phyloP scores from a whole-genome alignment of 2,329 filamentous ascomycete species.

The Cryphonectria parasitica region DNA sequence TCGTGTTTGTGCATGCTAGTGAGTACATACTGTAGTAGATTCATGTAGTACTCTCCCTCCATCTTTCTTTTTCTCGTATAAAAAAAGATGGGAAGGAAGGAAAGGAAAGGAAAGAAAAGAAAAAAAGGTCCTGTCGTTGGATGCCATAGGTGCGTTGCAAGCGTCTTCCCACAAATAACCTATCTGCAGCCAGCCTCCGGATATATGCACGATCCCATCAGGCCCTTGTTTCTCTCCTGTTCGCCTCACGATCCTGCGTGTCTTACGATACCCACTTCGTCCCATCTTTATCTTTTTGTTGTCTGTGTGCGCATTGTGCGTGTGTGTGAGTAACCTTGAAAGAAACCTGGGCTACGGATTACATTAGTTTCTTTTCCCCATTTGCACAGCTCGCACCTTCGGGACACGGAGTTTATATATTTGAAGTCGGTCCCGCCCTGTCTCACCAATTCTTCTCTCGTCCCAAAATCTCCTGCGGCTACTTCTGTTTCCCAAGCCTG shows the following conservation, averaged over 20 bases:
- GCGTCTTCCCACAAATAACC: neutral
- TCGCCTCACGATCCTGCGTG: neutral
- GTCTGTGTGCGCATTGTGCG: no score
- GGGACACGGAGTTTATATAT: neutral
- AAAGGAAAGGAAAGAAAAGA: no score
- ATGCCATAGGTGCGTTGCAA: neutral
- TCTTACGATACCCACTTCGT: constrained; percentile 6
- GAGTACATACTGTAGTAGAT: no score
- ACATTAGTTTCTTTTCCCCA: neutral
- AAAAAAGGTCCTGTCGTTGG: neutral
- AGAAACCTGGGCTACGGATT: neutral
- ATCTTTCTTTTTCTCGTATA: neutral
- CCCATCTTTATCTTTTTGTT: neutral
- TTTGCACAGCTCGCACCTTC: neutral
- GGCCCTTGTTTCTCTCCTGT: neutral
- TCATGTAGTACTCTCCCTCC: neutral
- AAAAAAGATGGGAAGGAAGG: neutral
- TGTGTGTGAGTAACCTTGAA: neutral
- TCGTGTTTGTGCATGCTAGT: neutral
- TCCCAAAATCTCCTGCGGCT: neutral
- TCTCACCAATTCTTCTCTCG: neutral
- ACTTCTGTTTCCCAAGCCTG: neutral
- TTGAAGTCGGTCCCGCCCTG: neutral
- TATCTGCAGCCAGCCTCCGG: constrained; percentile 2
- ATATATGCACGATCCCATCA: neutral